A percentile compares a stretch with the other conserved stretches of the same genome.
These are phyloP conservation scores for Trichoderma gamsii DNA, from an alignment of 495 filamentous ascomycete genomes.

Conservation along the genomic window DNA sequence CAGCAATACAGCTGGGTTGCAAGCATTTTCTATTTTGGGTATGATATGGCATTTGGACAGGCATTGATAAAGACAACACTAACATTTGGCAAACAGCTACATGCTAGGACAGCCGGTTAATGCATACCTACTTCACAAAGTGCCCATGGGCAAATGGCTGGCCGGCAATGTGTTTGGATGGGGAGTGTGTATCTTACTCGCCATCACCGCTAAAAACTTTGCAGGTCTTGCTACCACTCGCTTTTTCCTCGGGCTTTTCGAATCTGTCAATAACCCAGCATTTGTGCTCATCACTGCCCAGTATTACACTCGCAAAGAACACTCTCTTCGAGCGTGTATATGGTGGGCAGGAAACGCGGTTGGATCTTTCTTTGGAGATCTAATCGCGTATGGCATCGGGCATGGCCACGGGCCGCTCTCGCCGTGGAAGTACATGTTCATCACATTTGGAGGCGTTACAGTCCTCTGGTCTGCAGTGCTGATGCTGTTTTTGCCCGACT, in stretches of 20 bases:
- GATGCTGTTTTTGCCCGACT: background rate
- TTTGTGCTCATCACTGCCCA: slow-evolving; percentile 19
- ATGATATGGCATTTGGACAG: background rate
- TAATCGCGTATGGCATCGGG: background rate
- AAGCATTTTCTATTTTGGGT: background rate
- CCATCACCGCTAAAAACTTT: slow-evolving; percentile 17
- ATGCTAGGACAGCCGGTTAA: background rate
- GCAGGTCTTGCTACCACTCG: slow-evolving; percentile 17
- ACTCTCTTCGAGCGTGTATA: background rate
- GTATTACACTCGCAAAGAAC: slow-evolving; percentile 9
- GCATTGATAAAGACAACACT: background rate
- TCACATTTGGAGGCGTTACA: background rate
- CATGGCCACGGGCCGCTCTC: background rate
- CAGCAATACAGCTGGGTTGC: slow-evolving; percentile 4
- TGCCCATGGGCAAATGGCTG: slow-evolving; percentile 20
- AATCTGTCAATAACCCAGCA: background rate
- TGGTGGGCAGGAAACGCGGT: slow-evolving; percentile 5
- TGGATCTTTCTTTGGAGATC: background rate
- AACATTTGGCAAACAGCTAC: background rate
- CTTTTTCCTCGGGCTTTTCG: slow-evolving; percentile 18
- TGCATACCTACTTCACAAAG: background rate
- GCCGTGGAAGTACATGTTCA: slow-evolving; percentile 5
- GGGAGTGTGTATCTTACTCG: slow-evolving; percentile 13
- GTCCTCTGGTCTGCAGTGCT: background rate
- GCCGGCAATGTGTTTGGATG: slow-evolving; percentile 14